Evolutionary conservation across 805 yeast species (phyloP).

Genomic region (Komagataella populi): DNA sequence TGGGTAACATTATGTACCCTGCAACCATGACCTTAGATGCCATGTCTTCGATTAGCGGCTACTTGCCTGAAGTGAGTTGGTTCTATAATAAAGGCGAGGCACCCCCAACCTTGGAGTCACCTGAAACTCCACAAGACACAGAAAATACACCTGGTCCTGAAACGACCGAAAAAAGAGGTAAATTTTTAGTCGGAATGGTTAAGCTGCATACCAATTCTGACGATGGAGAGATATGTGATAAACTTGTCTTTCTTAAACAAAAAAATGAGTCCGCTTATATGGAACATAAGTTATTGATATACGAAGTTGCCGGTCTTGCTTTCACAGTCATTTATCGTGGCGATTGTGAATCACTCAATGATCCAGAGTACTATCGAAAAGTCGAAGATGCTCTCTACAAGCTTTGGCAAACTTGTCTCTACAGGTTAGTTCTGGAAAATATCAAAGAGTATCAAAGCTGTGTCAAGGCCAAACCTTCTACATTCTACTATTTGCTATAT

Average conservation of each 20-base stretch:
- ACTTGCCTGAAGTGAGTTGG: slow-evolving; percentile 2
- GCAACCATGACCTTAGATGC: slow-evolving; percentile 12
- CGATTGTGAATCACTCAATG: neutral
- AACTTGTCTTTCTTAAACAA: neutral
- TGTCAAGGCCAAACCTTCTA: slow-evolving; percentile 1
- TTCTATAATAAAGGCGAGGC: neutral
- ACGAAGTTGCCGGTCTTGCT: slow-evolving; percentile 17
- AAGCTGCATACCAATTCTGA: slow-evolving; percentile 8
- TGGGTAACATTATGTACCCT: slow-evolving; percentile 16
- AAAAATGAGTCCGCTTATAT: neutral
- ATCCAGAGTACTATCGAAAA: slow-evolving; percentile 3
- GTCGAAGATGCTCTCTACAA: slow-evolving; percentile 9
- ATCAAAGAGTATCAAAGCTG: slow-evolving; percentile 6
- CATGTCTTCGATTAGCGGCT: slow-evolving; percentile 9
- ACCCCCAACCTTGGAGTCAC: neutral
- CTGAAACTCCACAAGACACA: neutral
- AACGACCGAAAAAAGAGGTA: slow-evolving; percentile 7
- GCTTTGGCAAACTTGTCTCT: slow-evolving; percentile 11
- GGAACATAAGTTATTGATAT: slow-evolving; percentile 9
- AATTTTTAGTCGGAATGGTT: slow-evolving; percentile 11
- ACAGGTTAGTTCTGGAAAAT: slow-evolving; percentile 13
- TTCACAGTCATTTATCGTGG: slow-evolving; percentile 9
- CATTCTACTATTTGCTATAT: slow-evolving; percentile 12
- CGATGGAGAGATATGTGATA: slow-evolving; percentile 6
- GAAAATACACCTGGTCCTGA: neutral